Evolutionary conservation across 1,284 basidiomycete species (phyloP), one percentile per base, ranked within the genome.

Genomic region (Rhodotorula glutinis): DNA sequence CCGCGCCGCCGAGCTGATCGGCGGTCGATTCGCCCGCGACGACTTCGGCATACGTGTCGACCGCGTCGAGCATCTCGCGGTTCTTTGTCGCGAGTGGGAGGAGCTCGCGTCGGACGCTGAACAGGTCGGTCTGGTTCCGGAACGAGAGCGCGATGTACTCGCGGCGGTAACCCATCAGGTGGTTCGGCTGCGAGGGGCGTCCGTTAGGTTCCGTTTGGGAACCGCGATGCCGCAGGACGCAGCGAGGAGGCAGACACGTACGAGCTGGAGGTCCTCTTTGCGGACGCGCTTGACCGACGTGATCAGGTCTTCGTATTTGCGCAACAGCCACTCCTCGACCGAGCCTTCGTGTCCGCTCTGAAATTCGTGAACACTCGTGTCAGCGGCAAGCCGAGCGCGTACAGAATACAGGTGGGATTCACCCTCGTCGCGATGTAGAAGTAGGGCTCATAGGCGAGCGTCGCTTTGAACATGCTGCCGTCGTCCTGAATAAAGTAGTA

Each of bases 401-500:
- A n/a, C n/a, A n/a, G n/a, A n/a, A n/a, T n/a, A n/a, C n/a, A n/a
- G n/a, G n/a, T n/a, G n/a, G 21, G 5, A 78, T 85, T 59, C 69
- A 92, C 92, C 82, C 92, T 87, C 74, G 73, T 85, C 90, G 88
- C 88, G 70, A 98, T 88, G 72, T 85, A 86, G 76, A 99, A 97
- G 79, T 98, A 98, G 0, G 96, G 96, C 77, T 97, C 91, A 76
- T 95, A 95, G 62, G 87, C 85, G 66, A 91, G 84, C 2, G 95
- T 98, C 72, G 87, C 88, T 79, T 98, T 98, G 74, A 99, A 98
- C 87, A 91, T 91, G 43, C 85, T 86, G 7, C 95, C 95, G 71
- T 98, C 93, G 76, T 98, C 94, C 80, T 98, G 88, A 74, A 98
- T 92, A 76, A 99, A 98, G 79, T 97, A 98, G 75, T 88, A 97